A percentile compares a stretch with the other conserved stretches of the same genome.
These are phyloP conservation scores for Scheffersomyces cryptocercus DNA, from an alignment of 1,139 yeast species.

Conservation along the genomic window DNA sequence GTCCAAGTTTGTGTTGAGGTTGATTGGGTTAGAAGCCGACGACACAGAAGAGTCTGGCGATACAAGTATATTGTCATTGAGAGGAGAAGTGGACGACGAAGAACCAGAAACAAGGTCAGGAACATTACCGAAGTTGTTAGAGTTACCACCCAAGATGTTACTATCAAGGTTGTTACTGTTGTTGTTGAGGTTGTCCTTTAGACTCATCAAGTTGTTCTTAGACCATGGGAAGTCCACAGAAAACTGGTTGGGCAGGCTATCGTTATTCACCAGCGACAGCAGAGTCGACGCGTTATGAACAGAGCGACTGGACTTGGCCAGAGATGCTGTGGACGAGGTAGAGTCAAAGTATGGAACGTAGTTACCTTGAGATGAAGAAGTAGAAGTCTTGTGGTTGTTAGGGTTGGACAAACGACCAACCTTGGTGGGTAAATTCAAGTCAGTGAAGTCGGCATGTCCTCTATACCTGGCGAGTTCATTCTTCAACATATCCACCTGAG, in stretches of 20 bases:
- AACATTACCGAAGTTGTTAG: slow-evolving; percentile 15
- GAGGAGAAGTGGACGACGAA: slow-evolving; percentile 40
- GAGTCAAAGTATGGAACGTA: slow-evolving; percentile 17
- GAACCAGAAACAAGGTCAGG: slow-evolving; percentile 39
- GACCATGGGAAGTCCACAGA: slow-evolving; percentile 41
- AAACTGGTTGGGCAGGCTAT: slow-evolving; percentile 13
- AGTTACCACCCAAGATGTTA: slow-evolving; percentile 1
- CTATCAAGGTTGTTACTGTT: background rate
- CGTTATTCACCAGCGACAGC: slow-evolving; percentile 8
- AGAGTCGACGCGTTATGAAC: slow-evolving; percentile 6
- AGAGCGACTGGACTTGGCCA: slow-evolving; percentile 15
- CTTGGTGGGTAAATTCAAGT: slow-evolving; percentile 33
- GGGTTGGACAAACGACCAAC: slow-evolving; percentile 36
- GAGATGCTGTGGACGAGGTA: slow-evolving; percentile 13
- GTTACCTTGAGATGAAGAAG: slow-evolving; percentile 9
- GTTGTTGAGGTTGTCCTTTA: slow-evolving; percentile 3
- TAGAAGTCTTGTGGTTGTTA: slow-evolving; percentile 8
- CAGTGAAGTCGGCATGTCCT: slow-evolving; percentile 43
- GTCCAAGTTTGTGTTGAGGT: slow-evolving; percentile 11
- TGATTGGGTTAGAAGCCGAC: slow-evolving; percentile 2
- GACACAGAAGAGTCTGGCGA: slow-evolving; percentile 36
- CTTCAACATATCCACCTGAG: slow-evolving; percentile 76
- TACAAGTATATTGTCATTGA: slow-evolving; percentile 39
- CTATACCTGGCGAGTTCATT: slow-evolving; percentile 68
- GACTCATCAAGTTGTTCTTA: slow-evolving; percentile 19